These are phyloP conservation scores for Fusarium marasasianum DNA, from an alignment of 2,329 filamentous ascomycete genomes.

Conservation along the genomic window DNA sequence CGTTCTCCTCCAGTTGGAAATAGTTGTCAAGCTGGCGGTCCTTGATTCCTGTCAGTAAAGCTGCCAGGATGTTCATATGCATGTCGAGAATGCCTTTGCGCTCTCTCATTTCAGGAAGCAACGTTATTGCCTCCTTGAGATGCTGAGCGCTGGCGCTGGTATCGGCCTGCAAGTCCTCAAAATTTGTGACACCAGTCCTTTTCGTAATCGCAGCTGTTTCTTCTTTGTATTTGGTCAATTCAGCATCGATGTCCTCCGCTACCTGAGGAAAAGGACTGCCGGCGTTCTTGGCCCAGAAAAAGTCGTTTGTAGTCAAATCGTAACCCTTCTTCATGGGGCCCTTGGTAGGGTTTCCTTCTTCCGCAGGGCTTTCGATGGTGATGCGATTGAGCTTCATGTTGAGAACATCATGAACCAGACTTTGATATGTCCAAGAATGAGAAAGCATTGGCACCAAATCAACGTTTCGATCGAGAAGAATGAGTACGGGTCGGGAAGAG, in stretches of 20 bases:
- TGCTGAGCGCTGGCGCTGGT: conserved; percentile 90
- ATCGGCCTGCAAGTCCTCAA: conserved; percentile 93
- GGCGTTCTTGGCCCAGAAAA: conserved; percentile 96
- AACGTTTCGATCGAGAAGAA: conserved; percentile 94
- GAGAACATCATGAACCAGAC: conserved; percentile 75
- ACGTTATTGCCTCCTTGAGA: conserved; percentile 92
- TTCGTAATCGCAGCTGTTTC: conserved; percentile 94
- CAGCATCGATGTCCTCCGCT: conserved; percentile 93
- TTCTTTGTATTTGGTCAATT: conserved; percentile 93
- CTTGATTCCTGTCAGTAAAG: conserved; percentile 81
- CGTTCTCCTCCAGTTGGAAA: conserved; percentile 93
- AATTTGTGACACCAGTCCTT: conserved; percentile 90
- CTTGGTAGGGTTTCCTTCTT: conserved; percentile 79
- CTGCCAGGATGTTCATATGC: conserved; percentile 98
- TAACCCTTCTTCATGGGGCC: conserved; percentile 88
- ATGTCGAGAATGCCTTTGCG: conserved; percentile 94
- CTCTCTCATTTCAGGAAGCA: conserved; percentile 90
- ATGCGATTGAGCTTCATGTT: conserved; percentile 83
- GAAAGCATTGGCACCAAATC: conserved; percentile 99
- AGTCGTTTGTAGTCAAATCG: conserved; percentile 88
- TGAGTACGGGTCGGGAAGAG: conserved; percentile 83
- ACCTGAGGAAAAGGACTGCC: conserved; percentile 92
- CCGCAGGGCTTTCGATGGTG: conserved; percentile 84
- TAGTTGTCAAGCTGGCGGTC: conserved; percentile 95
- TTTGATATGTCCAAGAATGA: conserved; percentile 86